phyloP scores from a whole-genome alignment of 306 rosid genomes.

The Quercus mongolica region DNA sequence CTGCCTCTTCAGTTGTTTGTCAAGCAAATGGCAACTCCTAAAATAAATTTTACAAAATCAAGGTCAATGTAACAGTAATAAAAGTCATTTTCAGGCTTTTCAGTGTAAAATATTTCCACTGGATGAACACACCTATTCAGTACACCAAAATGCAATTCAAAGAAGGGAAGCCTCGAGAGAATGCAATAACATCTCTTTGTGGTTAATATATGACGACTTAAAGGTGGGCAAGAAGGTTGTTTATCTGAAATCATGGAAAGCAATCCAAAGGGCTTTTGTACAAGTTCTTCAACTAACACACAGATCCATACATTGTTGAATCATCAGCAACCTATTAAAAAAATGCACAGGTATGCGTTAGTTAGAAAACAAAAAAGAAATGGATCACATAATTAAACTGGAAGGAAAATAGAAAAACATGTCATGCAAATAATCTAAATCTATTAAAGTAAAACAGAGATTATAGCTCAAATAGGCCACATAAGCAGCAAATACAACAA shows the following conservation, averaged over 20 bases:
- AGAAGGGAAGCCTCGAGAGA: too few species aligned
- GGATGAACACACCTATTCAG: too few species aligned
- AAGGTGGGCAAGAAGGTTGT: slow-evolving; percentile 44
- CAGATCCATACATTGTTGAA: slow-evolving; percentile 95
- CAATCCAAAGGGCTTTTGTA: slow-evolving; percentile 83
- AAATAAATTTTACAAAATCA: too few species aligned
- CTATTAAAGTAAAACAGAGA: neutral
- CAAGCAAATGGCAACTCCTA: too few species aligned
- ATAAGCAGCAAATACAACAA: neutral
- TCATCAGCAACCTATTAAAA: slow-evolving; percentile 79
- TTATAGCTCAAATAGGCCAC: neutral
- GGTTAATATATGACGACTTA: too few species aligned
- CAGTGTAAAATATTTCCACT: too few species aligned
- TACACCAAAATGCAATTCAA: too few species aligned
- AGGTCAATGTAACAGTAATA: too few species aligned
- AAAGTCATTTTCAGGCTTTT: too few species aligned
- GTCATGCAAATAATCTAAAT: neutral
- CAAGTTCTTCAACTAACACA: slow-evolving; percentile 88
- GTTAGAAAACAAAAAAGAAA: neutral
- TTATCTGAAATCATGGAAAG: slow-evolving; percentile 69
- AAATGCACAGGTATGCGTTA: neutral
- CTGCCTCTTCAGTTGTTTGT: too few species aligned
- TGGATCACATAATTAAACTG: neutral
- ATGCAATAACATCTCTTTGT: too few species aligned
- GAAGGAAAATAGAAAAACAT: neutral